Conservation (phyloP, 495 filamentous ascomycete genomes). For the Xylaria scruposa region DNA sequence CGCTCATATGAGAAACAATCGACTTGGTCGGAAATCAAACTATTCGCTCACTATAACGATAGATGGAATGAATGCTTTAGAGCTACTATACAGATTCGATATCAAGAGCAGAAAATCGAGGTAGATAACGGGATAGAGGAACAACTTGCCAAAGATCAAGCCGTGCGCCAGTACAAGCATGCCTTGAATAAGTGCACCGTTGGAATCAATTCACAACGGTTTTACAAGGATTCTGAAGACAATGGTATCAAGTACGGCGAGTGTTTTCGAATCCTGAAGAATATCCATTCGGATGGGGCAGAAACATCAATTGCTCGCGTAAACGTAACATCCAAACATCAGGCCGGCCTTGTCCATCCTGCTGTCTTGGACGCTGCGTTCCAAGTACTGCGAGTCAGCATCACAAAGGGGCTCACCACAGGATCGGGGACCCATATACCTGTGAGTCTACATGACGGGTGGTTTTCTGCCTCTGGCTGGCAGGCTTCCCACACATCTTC, state of each 20-base stretch:
- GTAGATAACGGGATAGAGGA: slow-evolving; percentile 36
- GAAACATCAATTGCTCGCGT: slow-evolving; percentile 31
- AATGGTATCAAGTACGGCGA: slow-evolving; percentile 38
- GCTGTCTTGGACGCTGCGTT: slow-evolving; percentile 47
- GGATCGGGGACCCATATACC: slow-evolving; percentile 38
- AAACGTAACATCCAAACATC: slow-evolving; percentile 30
- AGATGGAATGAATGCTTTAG: slow-evolving; percentile 42
- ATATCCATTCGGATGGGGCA: slow-evolving; percentile 40
- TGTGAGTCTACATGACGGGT: slow-evolving; percentile 34
- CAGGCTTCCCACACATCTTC: slow-evolving; percentile 33
- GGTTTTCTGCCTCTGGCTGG: slow-evolving; percentile 41
- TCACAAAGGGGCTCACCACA: slow-evolving; percentile 30
- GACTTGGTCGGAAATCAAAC: slow-evolving; percentile 37
- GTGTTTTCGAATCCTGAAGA: slow-evolving; percentile 38
- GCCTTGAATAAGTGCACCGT: slow-evolving; percentile 29
- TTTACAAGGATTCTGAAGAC: slow-evolving; percentile 38
- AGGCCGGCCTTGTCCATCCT: slow-evolving; percentile 48
- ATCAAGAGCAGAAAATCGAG: slow-evolving; percentile 40
- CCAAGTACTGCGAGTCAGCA: slow-evolving; percentile 41
- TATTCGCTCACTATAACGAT: slow-evolving; percentile 32
- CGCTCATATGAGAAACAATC: slow-evolving; percentile 35
- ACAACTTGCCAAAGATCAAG: slow-evolving; percentile 20
- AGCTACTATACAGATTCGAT: slow-evolving; percentile 41
- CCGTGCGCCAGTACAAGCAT: slow-evolving; percentile 18
- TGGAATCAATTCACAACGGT: slow-evolving; percentile 33